Base-by-base conservation (phyloP, 768 basidiomycete species). In the Candolleomyces aberdarensis region DNA sequence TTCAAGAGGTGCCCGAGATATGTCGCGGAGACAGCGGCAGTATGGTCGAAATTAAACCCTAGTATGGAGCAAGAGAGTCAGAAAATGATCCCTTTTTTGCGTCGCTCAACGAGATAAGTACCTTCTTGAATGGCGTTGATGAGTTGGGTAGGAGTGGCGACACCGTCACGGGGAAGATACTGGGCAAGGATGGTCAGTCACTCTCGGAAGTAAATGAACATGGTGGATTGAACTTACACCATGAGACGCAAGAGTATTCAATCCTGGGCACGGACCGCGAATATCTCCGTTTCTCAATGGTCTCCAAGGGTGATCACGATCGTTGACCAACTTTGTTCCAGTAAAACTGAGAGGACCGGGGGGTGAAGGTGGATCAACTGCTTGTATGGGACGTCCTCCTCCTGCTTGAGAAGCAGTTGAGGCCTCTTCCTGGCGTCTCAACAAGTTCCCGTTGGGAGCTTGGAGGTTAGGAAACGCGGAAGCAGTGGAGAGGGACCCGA, bases 1-100 rank as follows among this genome's bases (percentile, higher is more conserved):
- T 67, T 64, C 3, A 65, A 58, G 22, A 66, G 61, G 22, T 54
- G 36, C 9, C 62, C 66, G 36, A 58, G 55, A 26, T 68, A 66
- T 19, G 62, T 62, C 17, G 62, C 47, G 44, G 61, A 52, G n/a
- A 56, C 43, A n/a, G 65, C 66, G 14, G 63, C 14, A 11, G 10
- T 22, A 55, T 65, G 55, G 3, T 61, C 61, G 60, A 67, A 63
- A 31, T 67, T 65, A 51, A 67, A 68, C 13, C 62, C 67, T 36
- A 11, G 6, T 5, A 36, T 11, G 11, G 11, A 36, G 11, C 36
- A 36, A 36, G 36, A 11, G 36, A 64, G 14, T 51, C 14, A 29
- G 8, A 41, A 17, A n/a, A 3, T 20, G 7, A 17, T 3, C 14
- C 14, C 1, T 3, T 5, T 26, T 26, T 26, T 2, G 26, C n/a